Percentiles rank a stretch among this genome's conserved stretches.
Conservation (phyloP, 495 filamentous ascomycete genomes). For the Podospora anserina region DNA sequence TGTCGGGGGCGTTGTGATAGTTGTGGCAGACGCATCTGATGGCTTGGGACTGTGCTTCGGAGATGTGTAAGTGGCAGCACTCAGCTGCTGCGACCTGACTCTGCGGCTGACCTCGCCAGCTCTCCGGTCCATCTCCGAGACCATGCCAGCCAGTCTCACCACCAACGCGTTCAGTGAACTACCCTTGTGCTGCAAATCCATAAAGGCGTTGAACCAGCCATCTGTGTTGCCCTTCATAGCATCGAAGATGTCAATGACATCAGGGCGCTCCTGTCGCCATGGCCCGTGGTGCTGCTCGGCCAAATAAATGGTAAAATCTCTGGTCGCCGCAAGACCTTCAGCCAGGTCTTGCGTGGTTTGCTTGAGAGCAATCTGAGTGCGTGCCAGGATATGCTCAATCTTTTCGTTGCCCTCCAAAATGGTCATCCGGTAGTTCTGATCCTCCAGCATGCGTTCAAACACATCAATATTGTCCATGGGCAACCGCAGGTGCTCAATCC, state of each 20-base stretch:
- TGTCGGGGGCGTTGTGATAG: constrained; percentile 24
- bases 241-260: constrained; percentile 63
- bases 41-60: constrained; percentile 28
- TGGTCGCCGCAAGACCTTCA: constrained; percentile 72
- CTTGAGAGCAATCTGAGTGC: constrained; percentile 70
- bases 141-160: constrained; percentile 60
- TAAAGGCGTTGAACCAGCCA: constrained; percentile 75
- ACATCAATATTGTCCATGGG: constrained; percentile 78
- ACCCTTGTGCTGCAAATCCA: constrained; percentile 64
- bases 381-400: constrained; percentile 81
- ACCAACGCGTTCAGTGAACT: constrained; percentile 58
- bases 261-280: constrained; percentile 50
- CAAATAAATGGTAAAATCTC: constrained; percentile 74
- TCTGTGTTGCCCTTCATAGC: constrained; percentile 83
- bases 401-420: constrained; percentile 85
- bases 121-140: constrained; percentile 73
- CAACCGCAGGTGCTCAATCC: constrained; percentile 72
- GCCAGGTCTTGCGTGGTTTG: constrained; percentile 72
- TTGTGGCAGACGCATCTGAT: constrained; percentile 33
- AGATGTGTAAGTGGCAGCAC: constrained; percentile 24
- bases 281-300: constrained; percentile 55
- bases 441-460: constrained; percentile 86
- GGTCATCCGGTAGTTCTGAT: constrained; percentile 72
- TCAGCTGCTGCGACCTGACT: constrained; percentile 44
- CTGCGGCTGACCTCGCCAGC: constrained; percentile 70